Conservation (phyloP, 208 protist species). For the Balamuthia mandrillaris region DNA sequence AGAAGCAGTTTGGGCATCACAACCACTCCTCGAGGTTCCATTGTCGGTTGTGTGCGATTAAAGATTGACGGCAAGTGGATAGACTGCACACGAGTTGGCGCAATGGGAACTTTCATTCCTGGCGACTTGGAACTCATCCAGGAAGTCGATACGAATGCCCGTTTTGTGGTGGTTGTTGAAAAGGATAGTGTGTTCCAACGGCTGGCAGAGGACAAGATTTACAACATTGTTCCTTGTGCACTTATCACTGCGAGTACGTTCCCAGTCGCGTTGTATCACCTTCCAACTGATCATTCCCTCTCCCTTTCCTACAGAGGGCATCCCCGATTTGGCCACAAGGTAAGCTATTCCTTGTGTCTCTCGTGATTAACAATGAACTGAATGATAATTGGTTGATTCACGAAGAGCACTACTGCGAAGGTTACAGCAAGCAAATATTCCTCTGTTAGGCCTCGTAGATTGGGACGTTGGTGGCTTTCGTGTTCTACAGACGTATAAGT, state of each 20-base stretch:
- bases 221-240: background rate
- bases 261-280: background rate
- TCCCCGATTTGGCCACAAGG: background rate
- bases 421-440: background rate
- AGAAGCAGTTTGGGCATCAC: background rate
- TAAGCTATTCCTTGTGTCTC: background rate
- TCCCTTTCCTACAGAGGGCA: background rate
- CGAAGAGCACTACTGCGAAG: background rate
- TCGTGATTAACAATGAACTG: background rate
- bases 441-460: slow-evolving; percentile 10
- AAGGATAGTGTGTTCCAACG: slow-evolving; percentile 25
- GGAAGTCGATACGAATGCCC: background rate
- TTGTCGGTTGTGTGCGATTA: background rate
- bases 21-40: background rate
- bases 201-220: background rate
- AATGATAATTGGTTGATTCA: background rate
- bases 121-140: background rate
- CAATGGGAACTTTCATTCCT: background rate
- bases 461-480: background rate
- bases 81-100: background rate
- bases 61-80: background rate
- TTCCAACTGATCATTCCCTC: background rate
- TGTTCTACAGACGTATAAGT: background rate
- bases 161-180: slow-evolving; percentile 14
- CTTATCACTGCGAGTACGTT: slow-evolving; percentile 16